phyloP scores from a whole-genome alignment of 305 asterid species.

The Coffea humblotiana region DNA sequence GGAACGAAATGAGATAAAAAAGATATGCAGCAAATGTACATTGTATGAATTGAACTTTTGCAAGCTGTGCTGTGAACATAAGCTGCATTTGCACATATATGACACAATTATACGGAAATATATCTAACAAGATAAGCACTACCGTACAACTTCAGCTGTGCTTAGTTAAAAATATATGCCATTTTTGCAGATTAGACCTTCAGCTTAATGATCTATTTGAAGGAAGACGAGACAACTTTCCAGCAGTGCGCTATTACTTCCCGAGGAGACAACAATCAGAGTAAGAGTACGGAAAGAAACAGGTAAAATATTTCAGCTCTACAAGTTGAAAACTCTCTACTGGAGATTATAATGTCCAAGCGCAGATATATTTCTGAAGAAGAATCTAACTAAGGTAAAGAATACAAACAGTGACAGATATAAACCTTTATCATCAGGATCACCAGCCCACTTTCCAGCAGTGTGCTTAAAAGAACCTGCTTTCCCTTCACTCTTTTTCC shows the following conservation, averaged over 20 bases:
- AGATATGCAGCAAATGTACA: neutral
- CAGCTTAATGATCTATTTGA: neutral
- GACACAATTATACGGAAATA: neutral
- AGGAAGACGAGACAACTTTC: neutral
- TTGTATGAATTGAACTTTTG: neutral
- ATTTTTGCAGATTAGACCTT: neutral
- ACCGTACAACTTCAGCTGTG: neutral
- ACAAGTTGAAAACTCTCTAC: neutral
- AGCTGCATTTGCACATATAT: neutral
- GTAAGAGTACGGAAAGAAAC: neutral
- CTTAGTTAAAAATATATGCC: neutral
- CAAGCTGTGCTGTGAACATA: neutral
- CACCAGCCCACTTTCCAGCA: slow-evolving; percentile 93
- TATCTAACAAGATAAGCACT: neutral
- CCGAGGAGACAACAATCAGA: neutral
- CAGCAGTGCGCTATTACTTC: neutral
- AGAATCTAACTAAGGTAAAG: neutral
- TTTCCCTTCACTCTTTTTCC: slow-evolving; percentile 90
- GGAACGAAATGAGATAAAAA: neutral
- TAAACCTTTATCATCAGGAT: slow-evolving; percentile 90
- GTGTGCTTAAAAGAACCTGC: slow-evolving; percentile 95
- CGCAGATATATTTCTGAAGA: neutral
- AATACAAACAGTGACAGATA: neutral
- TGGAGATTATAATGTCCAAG: neutral
- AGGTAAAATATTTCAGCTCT: neutral